A percentile compares a stretch with the other conserved stretches of the same genome.
Evolutionary conservation across 768 basidiomycete species (phyloP).

Genomic region (Kwoniella europaea): DNA sequence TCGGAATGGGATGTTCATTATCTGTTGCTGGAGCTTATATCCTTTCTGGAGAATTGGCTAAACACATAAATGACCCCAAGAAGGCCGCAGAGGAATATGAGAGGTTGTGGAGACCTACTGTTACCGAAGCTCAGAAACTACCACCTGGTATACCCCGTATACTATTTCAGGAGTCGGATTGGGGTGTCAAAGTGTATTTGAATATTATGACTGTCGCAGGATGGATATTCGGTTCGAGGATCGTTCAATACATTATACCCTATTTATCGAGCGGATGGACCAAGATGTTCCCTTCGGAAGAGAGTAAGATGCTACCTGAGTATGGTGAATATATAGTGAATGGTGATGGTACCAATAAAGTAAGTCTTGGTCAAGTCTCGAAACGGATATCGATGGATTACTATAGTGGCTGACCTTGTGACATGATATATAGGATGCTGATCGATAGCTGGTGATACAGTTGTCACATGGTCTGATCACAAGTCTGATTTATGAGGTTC

Average conservation of each 20-base stretch:
- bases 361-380: background rate
- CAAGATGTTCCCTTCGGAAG: background rate
- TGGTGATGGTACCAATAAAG: background rate
- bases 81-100: slow-evolving; percentile 10
- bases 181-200: slow-evolving; percentile 2
- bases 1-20: slow-evolving; percentile 42
- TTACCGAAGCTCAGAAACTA: slow-evolving; percentile 17
- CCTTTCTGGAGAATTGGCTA: slow-evolving; percentile 35
- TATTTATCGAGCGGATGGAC: background rate
- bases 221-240: background rate
- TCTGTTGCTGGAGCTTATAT: slow-evolving; percentile 42
- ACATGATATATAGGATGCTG: too few relatives aligned
- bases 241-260: background rate
- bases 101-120: background rate
- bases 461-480: too few relatives aligned
- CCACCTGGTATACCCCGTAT: slow-evolving; percentile 18
- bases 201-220: background rate
- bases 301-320: background rate
- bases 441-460: too few relatives aligned
- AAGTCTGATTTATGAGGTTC: too few relatives aligned
- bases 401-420: too few relatives aligned
- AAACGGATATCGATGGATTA: too few relatives aligned
- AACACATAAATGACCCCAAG: background rate
- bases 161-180: slow-evolving; percentile 4
- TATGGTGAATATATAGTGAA: background rate